A percentile compares a stretch with the other conserved stretches of the same genome.
Conservation (phyloP, 2,329 filamentous ascomycete genomes). For the Diaporthe ilicicola region DNA sequence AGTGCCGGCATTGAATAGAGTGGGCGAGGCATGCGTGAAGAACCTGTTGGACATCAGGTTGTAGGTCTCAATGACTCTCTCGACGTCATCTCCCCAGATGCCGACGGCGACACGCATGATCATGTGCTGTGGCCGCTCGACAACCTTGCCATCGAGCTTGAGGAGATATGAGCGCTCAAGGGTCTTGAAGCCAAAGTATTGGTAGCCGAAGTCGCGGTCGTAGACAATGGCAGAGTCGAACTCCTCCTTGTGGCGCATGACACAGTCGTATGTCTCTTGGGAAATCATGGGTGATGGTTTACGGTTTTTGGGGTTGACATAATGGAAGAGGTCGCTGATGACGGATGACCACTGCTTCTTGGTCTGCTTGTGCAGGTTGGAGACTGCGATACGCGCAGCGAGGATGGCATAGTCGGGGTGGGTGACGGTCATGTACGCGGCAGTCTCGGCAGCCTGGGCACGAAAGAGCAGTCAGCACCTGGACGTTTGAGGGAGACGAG, state of each 20-base stretch:
- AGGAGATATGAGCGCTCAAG: constrained; percentile 97
- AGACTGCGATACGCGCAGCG: constrained; percentile 96
- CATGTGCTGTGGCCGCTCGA: constrained; percentile 98
- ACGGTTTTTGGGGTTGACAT: constrained; percentile 92
- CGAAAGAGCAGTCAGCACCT: constrained; percentile 20
- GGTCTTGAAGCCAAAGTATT: constrained; percentile 99
- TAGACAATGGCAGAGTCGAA: constrained; percentile 99
- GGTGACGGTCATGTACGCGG: constrained; percentile 99
- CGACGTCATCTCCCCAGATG: constrained; percentile 94
- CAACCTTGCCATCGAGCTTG: constrained; percentile 93
- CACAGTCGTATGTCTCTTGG: constrained; percentile 85
- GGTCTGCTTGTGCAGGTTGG: constrained; percentile 99
- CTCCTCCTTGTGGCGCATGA: constrained; percentile 96
- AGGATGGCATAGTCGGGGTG: constrained; percentile 99
- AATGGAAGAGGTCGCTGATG: constrained; percentile 91
- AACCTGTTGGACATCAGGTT: constrained; percentile 99
- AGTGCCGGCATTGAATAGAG: constrained; percentile 97
- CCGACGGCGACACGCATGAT: constrained; percentile 99
- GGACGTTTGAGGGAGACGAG: neutral
- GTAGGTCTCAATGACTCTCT: constrained; percentile 96
- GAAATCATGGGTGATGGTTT: constrained; percentile 93
- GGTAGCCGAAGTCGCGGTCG: constrained; percentile 99
- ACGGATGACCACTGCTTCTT: constrained; percentile 99
- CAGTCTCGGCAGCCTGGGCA: constrained; percentile 90
- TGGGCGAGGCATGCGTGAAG: constrained; percentile 98